These are phyloP conservation scores for Pseudogymnoascus sp. DNA, from an alignment of 2,329 filamentous ascomycete genomes.

Conservation along the genomic window DNA sequence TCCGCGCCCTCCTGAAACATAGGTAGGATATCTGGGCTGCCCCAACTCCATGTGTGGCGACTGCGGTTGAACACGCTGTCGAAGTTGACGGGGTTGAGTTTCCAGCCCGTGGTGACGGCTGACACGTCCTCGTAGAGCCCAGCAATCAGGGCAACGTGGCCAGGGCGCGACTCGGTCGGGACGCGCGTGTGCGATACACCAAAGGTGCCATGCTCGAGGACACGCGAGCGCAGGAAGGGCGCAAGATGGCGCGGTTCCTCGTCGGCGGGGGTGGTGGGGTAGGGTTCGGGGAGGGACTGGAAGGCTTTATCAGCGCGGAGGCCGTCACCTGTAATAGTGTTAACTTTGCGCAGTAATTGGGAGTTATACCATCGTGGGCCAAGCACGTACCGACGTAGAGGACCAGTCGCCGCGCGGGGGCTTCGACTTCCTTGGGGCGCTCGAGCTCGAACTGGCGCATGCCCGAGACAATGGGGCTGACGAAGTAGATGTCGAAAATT, in stretches of 20 bases:
- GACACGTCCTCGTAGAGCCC: constrained; percentile 97
- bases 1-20: constrained; percentile 96
- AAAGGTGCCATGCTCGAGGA: constrained; percentile 86
- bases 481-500: constrained; percentile 98
- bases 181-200: constrained; percentile 95
- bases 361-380: neutral
- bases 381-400: constrained; percentile 71
- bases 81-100: constrained; percentile 95
- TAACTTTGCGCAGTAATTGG: constrained; percentile 4
- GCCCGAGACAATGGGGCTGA: constrained; percentile 91
- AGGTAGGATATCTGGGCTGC: constrained; percentile 89
- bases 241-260: constrained; percentile 72
- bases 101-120: constrained; percentile 95
- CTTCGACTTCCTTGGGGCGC: constrained; percentile 47
- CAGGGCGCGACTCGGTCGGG: constrained; percentile 90
- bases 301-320: constrained; percentile 97
- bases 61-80: constrained; percentile 98
- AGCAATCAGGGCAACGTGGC: constrained; percentile 93
- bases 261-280: constrained; percentile 56
- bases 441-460: constrained; percentile 77
- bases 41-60: constrained; percentile 97
- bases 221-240: constrained; percentile 81
- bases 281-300: constrained; percentile 84
- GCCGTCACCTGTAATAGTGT: constrained; percentile 59
- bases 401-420: constrained; percentile 83